A percentile compares a stretch with the other conserved stretches of the same genome.
Conservation (phyloP, 2,329 filamentous ascomycete genomes). For the Purpureocillium takamizusanense region DNA sequence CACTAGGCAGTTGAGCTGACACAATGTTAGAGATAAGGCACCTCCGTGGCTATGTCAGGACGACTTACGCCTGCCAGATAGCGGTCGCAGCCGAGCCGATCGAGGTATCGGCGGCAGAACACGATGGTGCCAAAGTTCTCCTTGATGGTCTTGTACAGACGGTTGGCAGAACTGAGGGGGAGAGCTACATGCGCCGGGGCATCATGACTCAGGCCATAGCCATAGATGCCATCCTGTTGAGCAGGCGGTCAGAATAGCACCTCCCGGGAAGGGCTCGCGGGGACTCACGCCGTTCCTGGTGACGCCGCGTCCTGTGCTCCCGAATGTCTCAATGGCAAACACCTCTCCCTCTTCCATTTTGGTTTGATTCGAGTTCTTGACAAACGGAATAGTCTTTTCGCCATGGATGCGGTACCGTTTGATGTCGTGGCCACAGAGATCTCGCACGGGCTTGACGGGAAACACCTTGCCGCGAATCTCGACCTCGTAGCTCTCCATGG, state of each 20-base stretch:
- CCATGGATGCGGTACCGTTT: slow-evolving; percentile 80
- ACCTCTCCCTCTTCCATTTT: slow-evolving; percentile 95
- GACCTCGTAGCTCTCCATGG: slow-evolving; percentile 85
- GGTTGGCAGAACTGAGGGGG: slow-evolving; percentile 43
- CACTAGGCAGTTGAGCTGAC: slow-evolving; percentile 49
- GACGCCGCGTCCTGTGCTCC: slow-evolving; percentile 76
- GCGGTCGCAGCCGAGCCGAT: slow-evolving; percentile 50
- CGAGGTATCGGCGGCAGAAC: slow-evolving; percentile 53
- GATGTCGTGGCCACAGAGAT: slow-evolving; percentile 80
- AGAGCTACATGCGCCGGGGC: slow-evolving; percentile 24
- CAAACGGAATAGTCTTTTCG: slow-evolving; percentile 80
- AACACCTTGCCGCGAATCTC: slow-evolving; percentile 69
- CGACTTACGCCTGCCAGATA: slow-evolving; percentile 47
- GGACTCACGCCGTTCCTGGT: slow-evolving; percentile 63
- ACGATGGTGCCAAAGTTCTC: slow-evolving; percentile 54
- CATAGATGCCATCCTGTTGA: slow-evolving; percentile 37
- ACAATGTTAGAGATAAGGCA: too few relatives aligned
- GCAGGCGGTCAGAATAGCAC: too few relatives aligned
- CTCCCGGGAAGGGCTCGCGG: too few relatives aligned
- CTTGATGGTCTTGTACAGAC: slow-evolving; percentile 47
- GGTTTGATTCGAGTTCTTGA: slow-evolving; percentile 71
- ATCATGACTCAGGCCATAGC: slow-evolving; percentile 35
- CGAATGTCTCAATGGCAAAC: slow-evolving; percentile 91
- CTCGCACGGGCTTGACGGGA: slow-evolving; percentile 72
- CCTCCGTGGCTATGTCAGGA: too few relatives aligned